phyloP scores from a whole-genome alignment of 2,329 filamentous ascomycete species.

The Cercospora sp. region DNA sequence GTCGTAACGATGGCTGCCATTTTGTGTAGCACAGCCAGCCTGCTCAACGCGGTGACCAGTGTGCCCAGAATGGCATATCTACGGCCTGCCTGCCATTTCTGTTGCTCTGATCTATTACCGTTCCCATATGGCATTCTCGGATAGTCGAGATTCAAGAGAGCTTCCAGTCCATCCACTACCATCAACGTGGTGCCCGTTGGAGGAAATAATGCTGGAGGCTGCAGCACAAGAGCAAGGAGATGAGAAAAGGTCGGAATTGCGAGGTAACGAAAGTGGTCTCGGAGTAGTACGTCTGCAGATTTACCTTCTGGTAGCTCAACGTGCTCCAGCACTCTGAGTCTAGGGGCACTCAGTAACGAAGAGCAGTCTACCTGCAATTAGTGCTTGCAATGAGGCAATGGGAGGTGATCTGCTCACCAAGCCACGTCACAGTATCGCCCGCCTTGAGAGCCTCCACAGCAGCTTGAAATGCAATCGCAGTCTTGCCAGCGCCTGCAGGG shows the following conservation, averaged over 20 bases:
- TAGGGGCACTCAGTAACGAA: constrained; percentile 15
- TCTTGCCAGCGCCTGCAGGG: constrained; percentile 83
- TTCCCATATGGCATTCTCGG: constrained; percentile 51
- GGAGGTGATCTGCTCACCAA: constrained; percentile 40
- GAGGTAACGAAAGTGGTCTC: constrained; percentile 61
- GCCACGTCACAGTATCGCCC: constrained; percentile 71
- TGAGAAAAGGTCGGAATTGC: constrained; percentile 60
- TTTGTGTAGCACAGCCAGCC: constrained; percentile 70
- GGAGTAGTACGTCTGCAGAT: not conserved
- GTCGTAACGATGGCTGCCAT: constrained; percentile 74
- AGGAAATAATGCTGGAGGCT: constrained; percentile 64
- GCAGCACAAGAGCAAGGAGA: constrained; percentile 69
- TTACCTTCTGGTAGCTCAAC: not conserved
- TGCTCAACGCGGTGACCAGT: constrained; percentile 61
- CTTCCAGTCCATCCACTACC: constrained; percentile 75
- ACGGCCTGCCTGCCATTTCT: constrained; percentile 51
- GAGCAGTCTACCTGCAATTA: constrained; percentile 15
- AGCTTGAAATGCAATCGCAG: constrained; percentile 61
- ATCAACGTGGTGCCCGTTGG: constrained; percentile 65
- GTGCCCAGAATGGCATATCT: constrained; percentile 65
- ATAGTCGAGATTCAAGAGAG: constrained; percentile 73
- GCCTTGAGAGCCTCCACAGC: constrained; percentile 59
- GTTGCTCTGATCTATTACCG: constrained; percentile 47
- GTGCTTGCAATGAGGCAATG: not conserved
- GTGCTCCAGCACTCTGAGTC: constrained; percentile 3